Evolutionary conservation across 1,139 yeast genomes (phyloP).

Genomic region (Candida tropicalis): DNA sequence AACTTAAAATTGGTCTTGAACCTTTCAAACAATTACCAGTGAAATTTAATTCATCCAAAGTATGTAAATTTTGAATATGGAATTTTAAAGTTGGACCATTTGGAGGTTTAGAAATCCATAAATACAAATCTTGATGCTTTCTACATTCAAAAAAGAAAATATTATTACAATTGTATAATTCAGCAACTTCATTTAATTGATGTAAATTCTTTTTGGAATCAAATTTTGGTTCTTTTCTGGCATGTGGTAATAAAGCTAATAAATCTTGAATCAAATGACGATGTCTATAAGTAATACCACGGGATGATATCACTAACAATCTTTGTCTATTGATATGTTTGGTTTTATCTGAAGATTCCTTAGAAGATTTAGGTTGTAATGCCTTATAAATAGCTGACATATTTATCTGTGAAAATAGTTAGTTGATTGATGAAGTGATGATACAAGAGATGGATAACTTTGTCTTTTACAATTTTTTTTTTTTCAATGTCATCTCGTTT

Average conservation of each 20-base stretch:
- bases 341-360: conserved; percentile 48
- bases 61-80: conserved; percentile 92
- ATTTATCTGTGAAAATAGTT: conserved; percentile 4
- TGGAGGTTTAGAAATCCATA: conserved; percentile 96
- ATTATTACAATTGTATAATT: conserved; percentile 95
- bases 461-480: conserved; percentile 2
- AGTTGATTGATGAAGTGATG: not conserved
- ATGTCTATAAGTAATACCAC: conserved; percentile 94
- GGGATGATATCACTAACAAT: conserved; percentile 83
- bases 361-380: conserved; percentile 52
- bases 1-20: conserved; percentile 91
- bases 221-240: conserved; percentile 94
- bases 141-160: conserved; percentile 93
- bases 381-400: conserved; percentile 76
- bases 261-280: conserved; percentile 91
- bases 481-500: conserved; percentile 9
- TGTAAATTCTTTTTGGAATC: conserved; percentile 89
- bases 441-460: not conserved
- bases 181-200: conserved; percentile 94
- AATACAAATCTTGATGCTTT: conserved; percentile 91
- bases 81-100: conserved; percentile 97
- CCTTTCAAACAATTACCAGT: conserved; percentile 97
- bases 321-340: conserved; percentile 75
- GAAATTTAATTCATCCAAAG: conserved; percentile 93
- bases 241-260: conserved; percentile 82